These are phyloP conservation scores for Agrocybe chaxingu DNA, from an alignment of 768 basidiomycete genomes.

Conservation along the genomic window DNA sequence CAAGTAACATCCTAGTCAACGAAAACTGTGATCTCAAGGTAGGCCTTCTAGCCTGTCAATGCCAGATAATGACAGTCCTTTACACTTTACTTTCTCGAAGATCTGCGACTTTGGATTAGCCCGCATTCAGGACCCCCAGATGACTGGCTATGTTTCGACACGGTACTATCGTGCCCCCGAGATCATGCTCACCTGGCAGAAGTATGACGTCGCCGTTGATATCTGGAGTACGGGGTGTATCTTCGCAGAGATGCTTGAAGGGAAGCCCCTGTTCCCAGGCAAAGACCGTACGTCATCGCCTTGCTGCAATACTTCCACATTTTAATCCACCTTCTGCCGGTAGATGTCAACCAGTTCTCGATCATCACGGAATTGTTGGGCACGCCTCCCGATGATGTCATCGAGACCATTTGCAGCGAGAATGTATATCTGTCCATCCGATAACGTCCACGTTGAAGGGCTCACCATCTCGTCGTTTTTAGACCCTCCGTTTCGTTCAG, in stretches of 20 bases:
- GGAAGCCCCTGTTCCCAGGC: constrained; percentile 97
- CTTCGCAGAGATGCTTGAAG: constrained; percentile 99
- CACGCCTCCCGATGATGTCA: constrained; percentile 99
- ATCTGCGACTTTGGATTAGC: constrained; percentile 99
- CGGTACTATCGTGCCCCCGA: constrained; percentile 98
- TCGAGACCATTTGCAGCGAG: constrained; percentile 96
- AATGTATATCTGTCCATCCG: constrained; percentile 59
- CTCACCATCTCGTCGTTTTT: constrained; percentile 3
- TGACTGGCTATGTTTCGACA: constrained; percentile 99
- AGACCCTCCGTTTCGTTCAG: constrained; percentile 99
- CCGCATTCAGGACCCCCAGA: constrained; percentile 98
- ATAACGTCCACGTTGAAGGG: constrained; percentile 5
- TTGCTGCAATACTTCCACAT: constrained; percentile 1
- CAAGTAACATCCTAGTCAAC: constrained; percentile 98
- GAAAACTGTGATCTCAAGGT: constrained; percentile 99
- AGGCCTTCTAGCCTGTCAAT: not conserved
- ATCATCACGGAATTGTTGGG: constrained; percentile 98
- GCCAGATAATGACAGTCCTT: not conserved
- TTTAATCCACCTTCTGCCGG: constrained; percentile 7
- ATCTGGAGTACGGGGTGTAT: constrained; percentile 99
- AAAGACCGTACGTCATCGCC: constrained; percentile 85
- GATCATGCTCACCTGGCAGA: constrained; percentile 99
- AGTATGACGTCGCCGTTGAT: constrained; percentile 99
- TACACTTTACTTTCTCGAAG: constrained; percentile 34
- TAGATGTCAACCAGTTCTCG: constrained; percentile 99